Evolutionary conservation across 805 yeast species (phyloP).

Genomic region (Teunomyces panamensis): DNA sequence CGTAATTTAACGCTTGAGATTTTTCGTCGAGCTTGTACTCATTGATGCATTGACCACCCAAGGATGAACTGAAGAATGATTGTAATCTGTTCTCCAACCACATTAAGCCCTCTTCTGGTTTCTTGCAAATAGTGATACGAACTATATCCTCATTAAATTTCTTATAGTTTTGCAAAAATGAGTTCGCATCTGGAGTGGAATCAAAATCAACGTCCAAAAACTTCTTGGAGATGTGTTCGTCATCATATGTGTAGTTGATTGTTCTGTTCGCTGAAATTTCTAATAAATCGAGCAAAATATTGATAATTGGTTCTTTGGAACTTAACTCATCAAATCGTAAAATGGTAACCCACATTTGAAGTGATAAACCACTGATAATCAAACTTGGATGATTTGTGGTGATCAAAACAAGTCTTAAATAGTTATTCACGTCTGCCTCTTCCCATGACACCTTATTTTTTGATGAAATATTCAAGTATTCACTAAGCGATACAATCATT

Average conservation of each 20-base stretch:
- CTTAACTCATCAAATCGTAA: slow-evolving; percentile 76
- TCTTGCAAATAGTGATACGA: slow-evolving; percentile 80
- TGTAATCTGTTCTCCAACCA: slow-evolving; percentile 81
- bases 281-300: slow-evolving; percentile 62
- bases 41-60: slow-evolving; percentile 64
- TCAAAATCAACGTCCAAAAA: slow-evolving; percentile 87
- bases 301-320: slow-evolving; percentile 52
- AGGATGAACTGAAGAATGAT: slow-evolving; percentile 63
- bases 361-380: slow-evolving; percentile 83
- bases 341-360: slow-evolving; percentile 93
- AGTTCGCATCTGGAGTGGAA: slow-evolving; percentile 71
- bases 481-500: slow-evolving; percentile 84
- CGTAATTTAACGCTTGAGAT: slow-evolving; percentile 67
- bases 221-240: slow-evolving; percentile 59
- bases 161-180: slow-evolving; percentile 76
- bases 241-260: slow-evolving; percentile 67
- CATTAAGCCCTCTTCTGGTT: slow-evolving; percentile 73
- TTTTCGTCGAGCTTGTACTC: slow-evolving; percentile 53
- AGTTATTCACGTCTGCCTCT: slow-evolving; percentile 61
- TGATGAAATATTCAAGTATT: slow-evolving; percentile 56
- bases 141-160: slow-evolving; percentile 88
- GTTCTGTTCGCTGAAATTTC: slow-evolving; percentile 77
- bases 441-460: slow-evolving; percentile 47
- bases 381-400: slow-evolving; percentile 84
- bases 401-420: slow-evolving; percentile 69